These are phyloP conservation scores for Acanthamoeba castellanii DNA, from an alignment of 208 protist species.

Conservation along the genomic window DNA sequence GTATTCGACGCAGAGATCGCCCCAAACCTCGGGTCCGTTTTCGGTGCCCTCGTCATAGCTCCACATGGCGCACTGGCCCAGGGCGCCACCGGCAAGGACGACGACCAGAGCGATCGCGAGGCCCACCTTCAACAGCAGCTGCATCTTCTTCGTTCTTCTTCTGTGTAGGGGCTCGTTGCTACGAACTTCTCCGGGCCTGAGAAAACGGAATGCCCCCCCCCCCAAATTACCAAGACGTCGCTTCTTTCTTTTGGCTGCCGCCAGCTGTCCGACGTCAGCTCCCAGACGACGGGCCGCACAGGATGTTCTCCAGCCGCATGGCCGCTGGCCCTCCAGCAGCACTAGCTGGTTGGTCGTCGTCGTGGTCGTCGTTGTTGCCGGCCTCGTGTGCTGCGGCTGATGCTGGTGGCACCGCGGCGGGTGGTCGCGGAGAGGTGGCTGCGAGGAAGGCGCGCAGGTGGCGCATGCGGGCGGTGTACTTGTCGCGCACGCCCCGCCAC, in stretches of 20 bases:
- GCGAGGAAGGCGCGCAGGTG: not conserved
- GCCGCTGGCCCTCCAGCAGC: no score
- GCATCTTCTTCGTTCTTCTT: not conserved
- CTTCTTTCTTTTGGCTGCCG: not conserved
- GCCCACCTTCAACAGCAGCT: not conserved
- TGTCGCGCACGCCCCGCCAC: not conserved
- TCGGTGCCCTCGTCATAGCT: constrained; percentile 31
- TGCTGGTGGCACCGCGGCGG: no score
- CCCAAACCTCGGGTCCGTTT: constrained; percentile 64
- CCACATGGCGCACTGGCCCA: constrained; percentile 45
- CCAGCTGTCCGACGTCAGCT: no score
- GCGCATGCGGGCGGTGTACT: not conserved
- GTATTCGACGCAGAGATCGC: constrained; percentile 46
- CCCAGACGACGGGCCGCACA: no score
- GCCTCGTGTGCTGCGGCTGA: no score
- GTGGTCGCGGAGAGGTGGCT: no score
- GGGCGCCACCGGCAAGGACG: not conserved
- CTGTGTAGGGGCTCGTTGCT: not conserved
- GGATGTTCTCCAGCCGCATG: not conserved
- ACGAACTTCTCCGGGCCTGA: not conserved
- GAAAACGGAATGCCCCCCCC: not conserved
- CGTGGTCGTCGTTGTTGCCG: no score
- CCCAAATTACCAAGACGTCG: no score
- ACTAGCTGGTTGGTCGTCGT: no score
- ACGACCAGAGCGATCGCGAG: not conserved